phyloP scores from a whole-genome alignment of 345 rosid species.

The Eucalyptus viminalis region DNA sequence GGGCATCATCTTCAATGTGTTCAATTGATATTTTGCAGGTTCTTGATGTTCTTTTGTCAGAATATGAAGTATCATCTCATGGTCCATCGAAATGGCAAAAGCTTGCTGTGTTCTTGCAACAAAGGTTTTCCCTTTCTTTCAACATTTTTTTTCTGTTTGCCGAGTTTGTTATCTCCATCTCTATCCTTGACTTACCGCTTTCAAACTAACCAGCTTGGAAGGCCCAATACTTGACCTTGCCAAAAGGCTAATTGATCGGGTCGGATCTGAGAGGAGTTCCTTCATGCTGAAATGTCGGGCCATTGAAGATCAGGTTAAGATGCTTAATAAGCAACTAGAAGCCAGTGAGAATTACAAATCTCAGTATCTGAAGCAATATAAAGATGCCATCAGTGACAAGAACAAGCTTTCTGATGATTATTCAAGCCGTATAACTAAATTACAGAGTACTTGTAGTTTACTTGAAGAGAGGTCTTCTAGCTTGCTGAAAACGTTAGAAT shows the following conservation, averaged over 20 bases:
- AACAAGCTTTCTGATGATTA: conserved; percentile 84
- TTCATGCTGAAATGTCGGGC: conserved; percentile 69
- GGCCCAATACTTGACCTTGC: conserved; percentile 81
- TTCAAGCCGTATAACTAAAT: conserved; percentile 50
- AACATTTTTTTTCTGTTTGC: neutral
- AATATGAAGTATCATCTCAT: conserved; percentile 66
- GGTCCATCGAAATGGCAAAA: conserved; percentile 97
- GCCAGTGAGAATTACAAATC: conserved; percentile 80
- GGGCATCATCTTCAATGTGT: neutral
- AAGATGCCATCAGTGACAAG: conserved; percentile 90
- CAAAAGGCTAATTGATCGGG: conserved; percentile 64
- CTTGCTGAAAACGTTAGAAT: conserved; percentile 60
- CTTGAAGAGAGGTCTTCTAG: conserved; percentile 78
- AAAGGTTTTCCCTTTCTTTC: conserved; percentile 33
- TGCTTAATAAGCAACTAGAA: conserved; percentile 71
- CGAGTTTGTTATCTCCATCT: neutral
- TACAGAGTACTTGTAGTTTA: conserved; percentile 68
- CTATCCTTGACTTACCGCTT: neutral
- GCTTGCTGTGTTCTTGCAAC: conserved; percentile 70
- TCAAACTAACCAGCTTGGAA: conserved; percentile 51
- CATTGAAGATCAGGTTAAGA: conserved; percentile 70
- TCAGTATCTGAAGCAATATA: conserved; percentile 83
- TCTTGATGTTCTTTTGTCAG: conserved; percentile 64
- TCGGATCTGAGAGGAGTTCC: conserved; percentile 80
- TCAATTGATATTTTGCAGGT: conserved; percentile 28